These are phyloP conservation scores for Triticum timopheevii DNA, from an alignment of 176 grass and related monocot genomes.

Conservation along the genomic window DNA sequence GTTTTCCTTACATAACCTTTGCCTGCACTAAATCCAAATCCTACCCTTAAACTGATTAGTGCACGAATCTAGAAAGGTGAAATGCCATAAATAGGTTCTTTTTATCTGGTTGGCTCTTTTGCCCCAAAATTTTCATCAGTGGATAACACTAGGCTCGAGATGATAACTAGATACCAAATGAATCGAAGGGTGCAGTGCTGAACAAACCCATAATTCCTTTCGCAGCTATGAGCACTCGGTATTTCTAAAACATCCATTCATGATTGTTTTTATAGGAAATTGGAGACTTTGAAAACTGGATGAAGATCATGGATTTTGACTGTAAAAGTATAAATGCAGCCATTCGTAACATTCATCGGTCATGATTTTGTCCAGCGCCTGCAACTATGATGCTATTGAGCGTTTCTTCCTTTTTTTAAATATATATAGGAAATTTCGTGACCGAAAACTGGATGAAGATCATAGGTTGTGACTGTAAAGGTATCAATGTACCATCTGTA, in stretches of 20 bases:
- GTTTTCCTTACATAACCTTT: neutral
- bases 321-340: slow-evolving; percentile 93
- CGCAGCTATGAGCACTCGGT: neutral
- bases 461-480: slow-evolving; percentile 82
- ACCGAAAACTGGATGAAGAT: slow-evolving; percentile 79
- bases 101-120: neutral
- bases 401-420: slow-evolving; percentile 3
- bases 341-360: slow-evolving; percentile 71
- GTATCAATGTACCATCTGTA: slow-evolving; percentile 68
- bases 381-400: neutral
- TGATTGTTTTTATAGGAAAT: slow-evolving; percentile 59
- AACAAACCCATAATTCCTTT: neutral
- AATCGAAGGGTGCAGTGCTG: neutral
- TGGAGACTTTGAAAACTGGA: slow-evolving; percentile 94
- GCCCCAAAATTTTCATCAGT: neutral
- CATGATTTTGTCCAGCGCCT: slow-evolving; percentile 23
- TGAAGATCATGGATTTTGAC: slow-evolving; percentile 94
- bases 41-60: neutral
- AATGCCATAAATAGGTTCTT: neutral
- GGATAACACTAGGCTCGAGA: neutral
- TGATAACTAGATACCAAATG: neutral
- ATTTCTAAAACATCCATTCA: neutral
- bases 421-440: slow-evolving; percentile 64
- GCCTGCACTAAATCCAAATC: neutral
- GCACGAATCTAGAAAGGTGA: neutral